Conservation (phyloP, 768 basidiomycete species). For the Asterophora lycoperdoides region DNA sequence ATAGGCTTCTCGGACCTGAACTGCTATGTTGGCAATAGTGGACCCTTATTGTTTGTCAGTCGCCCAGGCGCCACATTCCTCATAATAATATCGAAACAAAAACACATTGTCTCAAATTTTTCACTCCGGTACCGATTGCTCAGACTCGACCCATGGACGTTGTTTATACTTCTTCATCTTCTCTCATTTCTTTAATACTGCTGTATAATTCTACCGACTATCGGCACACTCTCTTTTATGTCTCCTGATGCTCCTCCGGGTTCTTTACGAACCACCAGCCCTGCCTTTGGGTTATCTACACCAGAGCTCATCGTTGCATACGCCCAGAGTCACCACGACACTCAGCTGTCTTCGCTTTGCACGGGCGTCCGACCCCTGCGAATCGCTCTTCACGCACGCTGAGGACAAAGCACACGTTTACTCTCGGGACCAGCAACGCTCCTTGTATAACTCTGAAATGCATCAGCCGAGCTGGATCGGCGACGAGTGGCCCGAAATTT, state of each 20-base stretch:
- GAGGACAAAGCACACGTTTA: constrained; percentile 6
- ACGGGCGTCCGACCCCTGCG: constrained; percentile 9
- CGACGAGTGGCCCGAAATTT: constrained; percentile 20
- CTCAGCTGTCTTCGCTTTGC: constrained; percentile 11
- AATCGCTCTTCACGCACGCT: constrained; percentile 6
- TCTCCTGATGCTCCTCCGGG: constrained; percentile 1
- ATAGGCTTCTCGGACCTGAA: no score
- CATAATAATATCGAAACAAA: neutral
- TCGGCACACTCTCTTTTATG: neutral
- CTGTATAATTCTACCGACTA: neutral
- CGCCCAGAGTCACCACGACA: constrained; percentile 6
- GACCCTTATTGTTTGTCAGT: neutral
- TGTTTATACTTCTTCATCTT: neutral
- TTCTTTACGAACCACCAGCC: constrained; percentile 3
- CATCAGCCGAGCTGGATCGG: constrained; percentile 20
- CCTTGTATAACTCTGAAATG: constrained; percentile 26
- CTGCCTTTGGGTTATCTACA: neutral
- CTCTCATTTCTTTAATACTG: neutral
- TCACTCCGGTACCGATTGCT: no score
- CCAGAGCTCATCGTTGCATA: neutral
- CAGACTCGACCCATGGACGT: no score
- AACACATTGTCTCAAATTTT: neutral
- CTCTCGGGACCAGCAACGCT: neutral
- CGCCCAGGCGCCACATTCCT: neutral
- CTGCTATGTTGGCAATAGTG: no score